Evolutionary conservation across 371 early-diverging fungal species (phyloP).

Genomic region (Mucor indicus): DNA sequence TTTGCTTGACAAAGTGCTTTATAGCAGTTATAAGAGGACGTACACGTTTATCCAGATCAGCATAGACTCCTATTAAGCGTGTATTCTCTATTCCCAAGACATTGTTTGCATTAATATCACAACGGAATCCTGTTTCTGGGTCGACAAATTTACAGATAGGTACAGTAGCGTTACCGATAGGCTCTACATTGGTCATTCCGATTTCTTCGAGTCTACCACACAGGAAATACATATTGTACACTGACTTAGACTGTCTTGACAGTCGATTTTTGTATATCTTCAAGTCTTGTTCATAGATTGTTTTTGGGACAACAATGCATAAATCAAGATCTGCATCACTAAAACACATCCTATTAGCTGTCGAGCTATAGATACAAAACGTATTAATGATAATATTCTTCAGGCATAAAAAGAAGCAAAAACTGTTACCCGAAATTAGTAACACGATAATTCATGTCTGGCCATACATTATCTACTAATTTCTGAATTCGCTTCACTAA

Average conservation of each 20-base stretch:
- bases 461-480: slow-evolving; percentile 15
- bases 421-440: slow-evolving; percentile 27
- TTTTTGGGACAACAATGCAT: slow-evolving; percentile 30
- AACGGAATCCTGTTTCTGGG: slow-evolving; percentile 41
- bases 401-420: too few relatives aligned
- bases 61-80: slow-evolving; percentile 51
- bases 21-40: slow-evolving; percentile 54
- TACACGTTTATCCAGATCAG: slow-evolving; percentile 49
- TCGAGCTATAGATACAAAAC: slow-evolving; percentile 17
- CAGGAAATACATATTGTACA: slow-evolving; percentile 31
- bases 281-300: slow-evolving; percentile 4
- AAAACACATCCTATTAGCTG: slow-evolving; percentile 24
- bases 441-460: slow-evolving; percentile 7
- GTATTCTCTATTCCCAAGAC: slow-evolving; percentile 60
- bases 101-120: slow-evolving; percentile 62
- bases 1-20: slow-evolving; percentile 54
- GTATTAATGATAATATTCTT: too few relatives aligned
- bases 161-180: slow-evolving; percentile 43
- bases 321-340: slow-evolving; percentile 34
- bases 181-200: slow-evolving; percentile 26
- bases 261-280: neutral
- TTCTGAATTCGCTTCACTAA: slow-evolving; percentile 6
- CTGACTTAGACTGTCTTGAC: slow-evolving; percentile 2
- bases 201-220: slow-evolving; percentile 10
- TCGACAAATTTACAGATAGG: slow-evolving; percentile 72